Evolutionary conservation across 805 yeast genomes (phyloP).

Genomic region (Pichia exigua): DNA sequence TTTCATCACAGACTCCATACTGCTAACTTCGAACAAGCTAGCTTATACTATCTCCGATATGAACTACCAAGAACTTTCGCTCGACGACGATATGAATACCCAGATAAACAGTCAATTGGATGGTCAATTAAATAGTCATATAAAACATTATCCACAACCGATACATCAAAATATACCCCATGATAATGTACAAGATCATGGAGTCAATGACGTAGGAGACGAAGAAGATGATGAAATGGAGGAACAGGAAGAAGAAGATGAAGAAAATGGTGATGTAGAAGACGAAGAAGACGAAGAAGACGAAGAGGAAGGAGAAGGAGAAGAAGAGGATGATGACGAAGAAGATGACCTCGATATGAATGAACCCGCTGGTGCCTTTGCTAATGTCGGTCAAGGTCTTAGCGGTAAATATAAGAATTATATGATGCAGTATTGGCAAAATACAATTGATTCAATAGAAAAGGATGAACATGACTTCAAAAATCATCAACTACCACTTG

Average conservation of each 20-base stretch:
- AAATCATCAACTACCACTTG: constrained; percentile 89
- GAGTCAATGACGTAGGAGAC: neutral
- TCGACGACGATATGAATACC: neutral
- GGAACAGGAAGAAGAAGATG: constrained; percentile 11
- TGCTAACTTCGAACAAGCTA: no score
- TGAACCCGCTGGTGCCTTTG: constrained; percentile 30
- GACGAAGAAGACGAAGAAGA: constrained; percentile 13
- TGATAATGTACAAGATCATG: neutral
- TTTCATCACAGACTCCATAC: no score
- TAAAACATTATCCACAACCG: neutral
- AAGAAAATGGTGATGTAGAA: constrained; percentile 12
- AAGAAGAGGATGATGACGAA: constrained; percentile 19
- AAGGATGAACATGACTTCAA: constrained; percentile 84
- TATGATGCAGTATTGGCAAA: constrained; percentile 98
- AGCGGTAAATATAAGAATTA: constrained; percentile 72
- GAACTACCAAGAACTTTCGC: neutral
- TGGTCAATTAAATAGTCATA: neutral
- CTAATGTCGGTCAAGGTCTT: constrained; percentile 90
- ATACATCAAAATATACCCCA: neutral
- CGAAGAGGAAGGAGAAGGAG: constrained; percentile 26
- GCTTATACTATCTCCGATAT: neutral
- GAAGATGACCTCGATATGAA: constrained; percentile 25
- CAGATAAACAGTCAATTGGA: neutral
- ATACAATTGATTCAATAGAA: constrained; percentile 84
- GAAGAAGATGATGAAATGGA: neutral